Evolutionary conservation across 805 yeast species (phyloP).

Genomic region (Kurtzmaniella fragi): DNA sequence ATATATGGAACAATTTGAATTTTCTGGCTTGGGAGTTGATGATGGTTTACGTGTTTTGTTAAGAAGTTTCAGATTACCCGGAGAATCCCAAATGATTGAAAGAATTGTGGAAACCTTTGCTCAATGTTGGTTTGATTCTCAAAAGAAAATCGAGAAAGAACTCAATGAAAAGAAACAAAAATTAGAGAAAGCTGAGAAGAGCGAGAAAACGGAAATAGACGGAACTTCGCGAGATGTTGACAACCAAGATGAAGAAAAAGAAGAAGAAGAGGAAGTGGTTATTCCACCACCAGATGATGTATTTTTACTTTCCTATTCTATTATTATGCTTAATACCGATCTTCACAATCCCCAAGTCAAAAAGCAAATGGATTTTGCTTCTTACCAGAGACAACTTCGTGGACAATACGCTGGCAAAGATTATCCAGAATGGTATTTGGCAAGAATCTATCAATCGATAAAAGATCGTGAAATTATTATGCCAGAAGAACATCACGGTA

Average conservation of each 20-base stretch:
- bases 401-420: constrained; percentile 75
- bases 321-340: constrained; percentile 93
- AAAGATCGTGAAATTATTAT: constrained; percentile 84
- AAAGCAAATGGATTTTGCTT: constrained; percentile 82
- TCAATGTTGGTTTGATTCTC: constrained; percentile 67
- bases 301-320: constrained; percentile 83
- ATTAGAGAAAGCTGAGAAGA: constrained; percentile 6
- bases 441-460: constrained; percentile 75
- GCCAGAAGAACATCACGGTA: constrained; percentile 97
- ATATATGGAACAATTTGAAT: constrained; percentile 71
- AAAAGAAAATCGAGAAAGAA: constrained; percentile 18
- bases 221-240: constrained; percentile 9
- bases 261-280: constrained; percentile 44
- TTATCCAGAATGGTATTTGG: constrained; percentile 81
- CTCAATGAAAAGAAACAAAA: not conserved
- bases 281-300: constrained; percentile 82
- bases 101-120: constrained; percentile 85
- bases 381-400: constrained; percentile 72
- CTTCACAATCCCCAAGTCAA: constrained; percentile 89
- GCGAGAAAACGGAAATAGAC: constrained; percentile 17
- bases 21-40: constrained; percentile 76
- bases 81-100: constrained; percentile 96
- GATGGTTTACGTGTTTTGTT: constrained; percentile 83
- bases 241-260: constrained; percentile 12
- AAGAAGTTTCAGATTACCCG: constrained; percentile 86